Evolutionary conservation across 345 rosid species (phyloP).

Genomic region (Erysimum cheiranthoides): DNA sequence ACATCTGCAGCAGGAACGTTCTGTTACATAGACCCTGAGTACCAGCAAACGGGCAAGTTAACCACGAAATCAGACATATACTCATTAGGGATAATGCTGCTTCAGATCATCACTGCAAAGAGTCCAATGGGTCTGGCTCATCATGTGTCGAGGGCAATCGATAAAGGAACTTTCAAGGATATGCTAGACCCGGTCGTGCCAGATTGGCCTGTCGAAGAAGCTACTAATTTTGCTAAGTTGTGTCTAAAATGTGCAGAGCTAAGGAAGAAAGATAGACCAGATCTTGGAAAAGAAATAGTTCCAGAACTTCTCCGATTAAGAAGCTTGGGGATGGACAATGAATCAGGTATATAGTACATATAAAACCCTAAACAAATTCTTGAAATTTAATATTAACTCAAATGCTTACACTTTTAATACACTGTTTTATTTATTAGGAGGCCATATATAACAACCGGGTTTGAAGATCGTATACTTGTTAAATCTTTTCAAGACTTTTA

Average conservation of each 20-base stretch:
- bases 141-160: slow-evolving; percentile 68
- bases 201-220: slow-evolving; percentile 86
- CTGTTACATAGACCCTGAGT: slow-evolving; percentile 93
- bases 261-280: slow-evolving; percentile 85
- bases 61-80: slow-evolving; percentile 83
- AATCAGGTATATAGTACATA: slow-evolving; percentile 25
- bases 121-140: slow-evolving; percentile 92
- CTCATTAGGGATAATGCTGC: slow-evolving; percentile 85
- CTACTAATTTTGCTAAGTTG: slow-evolving; percentile 62
- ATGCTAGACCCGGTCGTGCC: slow-evolving; percentile 66
- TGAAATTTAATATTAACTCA: neutral
- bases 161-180: slow-evolving; percentile 64
- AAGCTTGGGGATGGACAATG: slow-evolving; percentile 52
- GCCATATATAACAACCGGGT: slow-evolving; percentile 24
- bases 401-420: neutral
- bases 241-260: slow-evolving; percentile 72
- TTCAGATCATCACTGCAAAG: slow-evolving; percentile 80
- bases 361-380: slow-evolving; percentile 9
- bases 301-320: slow-evolving; percentile 75
- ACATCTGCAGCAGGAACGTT: slow-evolving; percentile 95
- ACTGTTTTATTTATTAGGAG: slow-evolving; percentile 22
- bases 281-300: slow-evolving; percentile 67
- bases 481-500: neutral
- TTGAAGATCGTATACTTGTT: slow-evolving; percentile 19
- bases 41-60: slow-evolving; percentile 85